Base-by-base conservation (phyloP, 2,329 filamentous ascomycete genomes). In the Aspergillus arachidicola region DNA sequence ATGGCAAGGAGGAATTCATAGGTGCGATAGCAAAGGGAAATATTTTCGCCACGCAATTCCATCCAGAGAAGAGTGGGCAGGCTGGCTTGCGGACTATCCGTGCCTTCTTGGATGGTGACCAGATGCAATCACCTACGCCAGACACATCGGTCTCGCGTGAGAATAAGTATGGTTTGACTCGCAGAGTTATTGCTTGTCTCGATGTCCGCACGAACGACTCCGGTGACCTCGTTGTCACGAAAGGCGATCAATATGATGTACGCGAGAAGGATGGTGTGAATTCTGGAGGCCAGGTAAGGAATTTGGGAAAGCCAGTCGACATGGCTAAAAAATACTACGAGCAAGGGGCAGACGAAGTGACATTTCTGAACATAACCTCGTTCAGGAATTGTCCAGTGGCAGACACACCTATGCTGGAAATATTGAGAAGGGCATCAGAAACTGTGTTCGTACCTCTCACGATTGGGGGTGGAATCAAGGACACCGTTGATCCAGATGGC, bases 241-340 rank as follows among this genome's bases (percentile, higher is more conserved):
- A 99, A 80, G 95, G 95, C 62, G 95, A 99, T 79, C 94, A 98
- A 78, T 99, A 99, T 81, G 95, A 99, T 73, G 95, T 99, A 7
- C 91, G 95, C 36, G 95, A 98, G 74, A 97, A 97, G 80, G 83
- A 83, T 26, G 83, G 81, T 16, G 83, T 83, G 62, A 84, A 86
- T 60, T 82, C 72, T 30, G 81, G 81, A 56, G 83, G 86, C 23
- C 78, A 86, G 69, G 94, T 99, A 41, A 89, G 95, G 67, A 99
- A 99, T 78, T 85, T 99, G 4, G 95, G 95, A 68, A 99, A 99
- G 80, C 95, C 95, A 1, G 94, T 99, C 56, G 93, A 97, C 68
- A 91, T 99, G 87, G 95, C 95, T 10, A 88, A 88, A 79, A 89
- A 87, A 73, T 99, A 99, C 83, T 99, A 98, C 83, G 90, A 96